phyloP scores from a whole-genome alignment of 2,329 filamentous ascomycete genomes.

The Apiospora saccharicola region DNA sequence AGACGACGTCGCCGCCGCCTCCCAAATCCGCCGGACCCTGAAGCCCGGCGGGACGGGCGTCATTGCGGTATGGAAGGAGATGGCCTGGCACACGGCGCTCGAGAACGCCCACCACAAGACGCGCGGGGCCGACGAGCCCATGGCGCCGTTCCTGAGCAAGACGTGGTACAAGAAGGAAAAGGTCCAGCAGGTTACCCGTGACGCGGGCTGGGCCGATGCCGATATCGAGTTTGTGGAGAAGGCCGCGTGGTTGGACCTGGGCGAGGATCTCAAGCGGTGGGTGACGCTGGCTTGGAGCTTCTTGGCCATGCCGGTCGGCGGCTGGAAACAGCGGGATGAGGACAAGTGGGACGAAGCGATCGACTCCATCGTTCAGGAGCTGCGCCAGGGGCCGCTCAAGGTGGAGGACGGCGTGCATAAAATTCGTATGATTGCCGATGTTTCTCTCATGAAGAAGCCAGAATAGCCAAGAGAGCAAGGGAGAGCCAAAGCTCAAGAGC shows the following conservation, averaged over 20 bases:
- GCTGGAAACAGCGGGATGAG: conserved; percentile 26
- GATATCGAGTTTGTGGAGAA: conserved; percentile 26
- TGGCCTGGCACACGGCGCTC: conserved; percentile 28
- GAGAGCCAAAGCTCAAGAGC: too few relatives aligned
- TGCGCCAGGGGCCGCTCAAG: conserved; percentile 15
- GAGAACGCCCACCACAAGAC: conserved; percentile 27
- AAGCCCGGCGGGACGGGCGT: conserved; percentile 27
- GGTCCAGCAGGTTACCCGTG: not conserved
- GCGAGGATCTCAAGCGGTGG: conserved; percentile 27
- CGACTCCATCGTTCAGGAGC: conserved; percentile 8
- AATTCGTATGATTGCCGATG: conserved; percentile 26
- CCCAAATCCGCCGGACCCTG: conserved; percentile 28
- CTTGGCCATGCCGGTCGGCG: conserved; percentile 27
- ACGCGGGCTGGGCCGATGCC: not conserved
- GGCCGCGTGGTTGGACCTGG: conserved; percentile 25
- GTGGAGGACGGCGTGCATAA: conserved; percentile 26
- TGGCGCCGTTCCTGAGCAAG: conserved; percentile 27
- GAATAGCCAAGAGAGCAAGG: too few relatives aligned
- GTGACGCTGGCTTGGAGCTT: conserved; percentile 29
- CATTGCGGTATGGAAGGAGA: conserved; percentile 29
- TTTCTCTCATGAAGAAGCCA: conserved; percentile 22
- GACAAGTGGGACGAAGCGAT: conserved; percentile 28
- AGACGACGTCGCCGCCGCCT: conserved; percentile 26
- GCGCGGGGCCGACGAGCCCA: conserved; percentile 28
- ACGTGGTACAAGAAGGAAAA: not conserved